phyloP scores from a whole-genome alignment of 352 stramenopile genomes.

The Pythium myriotylum region DNA sequence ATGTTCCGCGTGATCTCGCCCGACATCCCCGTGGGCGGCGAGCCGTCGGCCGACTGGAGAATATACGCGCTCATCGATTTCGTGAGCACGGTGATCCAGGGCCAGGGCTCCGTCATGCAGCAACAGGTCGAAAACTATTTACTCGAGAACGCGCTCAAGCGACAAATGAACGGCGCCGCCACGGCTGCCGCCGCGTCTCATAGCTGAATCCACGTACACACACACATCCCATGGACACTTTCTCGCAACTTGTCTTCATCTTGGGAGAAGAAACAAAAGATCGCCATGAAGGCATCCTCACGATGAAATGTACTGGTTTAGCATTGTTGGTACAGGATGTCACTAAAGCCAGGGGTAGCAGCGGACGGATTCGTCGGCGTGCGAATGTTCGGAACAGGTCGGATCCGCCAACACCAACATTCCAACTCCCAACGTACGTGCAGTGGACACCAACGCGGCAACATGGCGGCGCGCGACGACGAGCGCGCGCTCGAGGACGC shows the following conservation, averaged over 20 bases:
- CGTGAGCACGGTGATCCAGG: constrained; percentile 26
- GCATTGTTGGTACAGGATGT: neutral
- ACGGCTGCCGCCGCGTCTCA: no score
- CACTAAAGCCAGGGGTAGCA: neutral
- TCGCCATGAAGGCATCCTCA: no score
- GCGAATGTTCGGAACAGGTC: no score
- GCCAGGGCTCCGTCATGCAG: constrained; percentile 22
- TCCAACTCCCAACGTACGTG: neutral
- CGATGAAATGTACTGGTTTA: neutral
- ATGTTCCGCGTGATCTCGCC: constrained; percentile 29
- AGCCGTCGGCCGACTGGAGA: constrained; percentile 30
- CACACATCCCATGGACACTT: no score
- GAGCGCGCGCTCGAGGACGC: constrained; percentile 9
- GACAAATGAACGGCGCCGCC: constrained; percentile 10
- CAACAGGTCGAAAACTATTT: constrained; percentile 26
- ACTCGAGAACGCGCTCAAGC: constrained; percentile 27
- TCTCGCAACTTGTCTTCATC: no score
- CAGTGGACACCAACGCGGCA: neutral
- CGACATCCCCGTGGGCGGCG: constrained; percentile 33
- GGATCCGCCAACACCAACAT: constrained; percentile 1
- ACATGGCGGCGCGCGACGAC: no score
- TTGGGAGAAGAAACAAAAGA: no score
- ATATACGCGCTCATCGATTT: constrained; percentile 50
- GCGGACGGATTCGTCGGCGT: neutral
- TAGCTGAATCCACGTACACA: no score